Conservation (phyloP, 1,284 basidiomycete genomes). For the Rhodofomes roseus region DNA sequence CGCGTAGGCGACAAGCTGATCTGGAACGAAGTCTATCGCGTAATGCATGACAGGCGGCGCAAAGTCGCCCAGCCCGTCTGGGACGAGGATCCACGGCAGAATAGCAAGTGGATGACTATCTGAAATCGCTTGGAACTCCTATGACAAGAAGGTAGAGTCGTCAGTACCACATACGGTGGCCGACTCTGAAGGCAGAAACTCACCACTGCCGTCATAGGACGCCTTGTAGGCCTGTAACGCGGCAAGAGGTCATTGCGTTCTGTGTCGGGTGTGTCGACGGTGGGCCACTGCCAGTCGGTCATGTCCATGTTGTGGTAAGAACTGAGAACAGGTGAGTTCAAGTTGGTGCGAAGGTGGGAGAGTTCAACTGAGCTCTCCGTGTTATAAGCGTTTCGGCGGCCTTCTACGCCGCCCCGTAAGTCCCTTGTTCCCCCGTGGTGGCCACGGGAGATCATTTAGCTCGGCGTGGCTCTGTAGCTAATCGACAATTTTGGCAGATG, state of each 20-base stretch:
- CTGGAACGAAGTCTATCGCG: not conserved
- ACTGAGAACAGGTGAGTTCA: too few relatives aligned
- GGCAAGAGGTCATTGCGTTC: too few relatives aligned
- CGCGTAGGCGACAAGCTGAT: not conserved
- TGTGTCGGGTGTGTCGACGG: too few relatives aligned
- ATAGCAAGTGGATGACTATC: not conserved
- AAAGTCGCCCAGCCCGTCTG: not conserved
- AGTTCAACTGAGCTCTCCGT: not conserved
- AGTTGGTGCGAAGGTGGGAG: not conserved
- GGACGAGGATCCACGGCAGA: not conserved
- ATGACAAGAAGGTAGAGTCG: not conserved
- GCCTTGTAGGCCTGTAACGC: too few relatives aligned
- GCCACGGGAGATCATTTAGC: not conserved
- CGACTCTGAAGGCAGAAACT: not conserved
- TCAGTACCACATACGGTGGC: not conserved
- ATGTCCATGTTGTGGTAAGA: too few relatives aligned
- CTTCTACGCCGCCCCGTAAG: not conserved
- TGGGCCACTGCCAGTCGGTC: too few relatives aligned
- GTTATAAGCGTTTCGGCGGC: not conserved
- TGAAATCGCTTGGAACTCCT: not conserved
- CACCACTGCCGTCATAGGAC: too few relatives aligned
- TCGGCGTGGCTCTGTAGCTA: not conserved
- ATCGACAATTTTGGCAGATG: not conserved
- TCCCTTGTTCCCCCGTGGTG: not conserved
- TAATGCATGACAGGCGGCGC: not conserved